These are phyloP conservation scores for Paramyrothecium sp. DNA, from an alignment of 2,329 filamentous ascomycete species.

Conservation along the genomic window DNA sequence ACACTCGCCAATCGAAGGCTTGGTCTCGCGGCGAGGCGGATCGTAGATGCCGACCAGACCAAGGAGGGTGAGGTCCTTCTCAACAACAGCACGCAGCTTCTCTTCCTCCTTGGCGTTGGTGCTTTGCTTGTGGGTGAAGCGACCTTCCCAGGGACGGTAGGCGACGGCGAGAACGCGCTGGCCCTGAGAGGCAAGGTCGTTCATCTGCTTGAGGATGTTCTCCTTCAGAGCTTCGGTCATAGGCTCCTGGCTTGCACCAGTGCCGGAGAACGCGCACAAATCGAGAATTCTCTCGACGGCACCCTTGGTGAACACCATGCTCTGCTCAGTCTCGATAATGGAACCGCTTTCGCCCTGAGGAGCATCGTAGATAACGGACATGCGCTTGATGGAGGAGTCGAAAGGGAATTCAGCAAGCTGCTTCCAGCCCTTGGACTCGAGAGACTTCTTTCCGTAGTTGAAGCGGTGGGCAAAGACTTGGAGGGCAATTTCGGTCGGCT, in stretches of 20 bases:
- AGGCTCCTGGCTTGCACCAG: constrained; percentile 36
- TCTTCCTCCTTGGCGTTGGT: constrained; percentile 37
- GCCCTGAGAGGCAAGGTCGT: constrained; percentile 61
- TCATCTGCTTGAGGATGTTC: constrained; percentile 52
- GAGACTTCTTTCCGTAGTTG: constrained; percentile 51
- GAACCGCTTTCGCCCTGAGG: constrained; percentile 37
- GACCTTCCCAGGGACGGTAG: constrained; percentile 58
- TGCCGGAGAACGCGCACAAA: constrained; percentile 48
- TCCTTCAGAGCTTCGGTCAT: constrained; percentile 52
- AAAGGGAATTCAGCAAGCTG: constrained; percentile 74
- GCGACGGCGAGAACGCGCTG: constrained; percentile 72
- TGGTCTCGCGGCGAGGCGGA: constrained; percentile 79
- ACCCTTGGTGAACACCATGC: constrained; percentile 60
- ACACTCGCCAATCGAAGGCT: constrained; percentile 67
- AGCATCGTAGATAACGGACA: constrained; percentile 70
- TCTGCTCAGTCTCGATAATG: constrained; percentile 39
- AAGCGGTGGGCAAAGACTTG: constrained; percentile 75
- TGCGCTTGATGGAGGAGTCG: constrained; percentile 74
- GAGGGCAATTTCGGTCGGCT: constrained; percentile 74
- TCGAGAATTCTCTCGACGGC: constrained; percentile 61
- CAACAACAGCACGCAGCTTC: constrained; percentile 58
- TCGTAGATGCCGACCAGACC: constrained; percentile 88
- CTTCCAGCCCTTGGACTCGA: constrained; percentile 56
- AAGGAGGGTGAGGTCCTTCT: constrained; percentile 67
- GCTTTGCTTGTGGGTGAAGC: constrained; percentile 36